Base-by-base conservation (phyloP, 108 stramenopile species). In the Pseudonitzschia delicatissima region DNA sequence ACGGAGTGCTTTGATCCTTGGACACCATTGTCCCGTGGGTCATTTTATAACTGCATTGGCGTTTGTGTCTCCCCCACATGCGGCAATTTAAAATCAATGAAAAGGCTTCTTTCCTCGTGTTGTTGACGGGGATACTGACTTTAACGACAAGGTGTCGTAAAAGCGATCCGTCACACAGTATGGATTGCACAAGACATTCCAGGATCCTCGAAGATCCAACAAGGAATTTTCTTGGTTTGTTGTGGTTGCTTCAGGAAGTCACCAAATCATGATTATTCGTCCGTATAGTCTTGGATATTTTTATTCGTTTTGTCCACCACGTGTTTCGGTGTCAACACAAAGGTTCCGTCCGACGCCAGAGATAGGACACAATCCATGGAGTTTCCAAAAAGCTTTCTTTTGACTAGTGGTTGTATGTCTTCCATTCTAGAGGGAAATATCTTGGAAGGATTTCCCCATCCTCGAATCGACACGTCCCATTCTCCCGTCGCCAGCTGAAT, bases 161-260 rank as follows among this genome's bases (percentile, higher is more conserved):
- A 76, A 82, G 4, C 90, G 75, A 75, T 91, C 90, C n/a, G 90
- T 91, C 33, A 84, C 71, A 52, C 90, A 91, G 51, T 91, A 91
- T 1, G 90, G 90, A 75, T 91, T 91, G 29, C 77, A 59, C 18
- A 69, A 62, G 25, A 88, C 59, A 20, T 71, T 72, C 90, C 90
- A 91, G 72, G 73, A 59, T 7, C 90, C 90, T 18, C 62, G 76
- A 8, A 91, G 25, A 29, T 32, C 32, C 12, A 69, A 42, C 27
- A 25, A 76, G 50, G 40, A 33, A 28, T 4, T 7, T 66, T 55
- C 6, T 4, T 0, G 18, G 5, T 52, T 47, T 5, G 8, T 48
- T 50, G 26, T 45, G 25, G n/a, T 23, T 50, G 48, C 28, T 44
- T 23, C 9, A n/a, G 13, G 15, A 11, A 42, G 15, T 42, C 40